Evolutionary conservation across 208 protist species (phyloP), one percentile per base, ranked within the genome.

Genomic region (Leptomonas pyrrhocoris): DNA sequence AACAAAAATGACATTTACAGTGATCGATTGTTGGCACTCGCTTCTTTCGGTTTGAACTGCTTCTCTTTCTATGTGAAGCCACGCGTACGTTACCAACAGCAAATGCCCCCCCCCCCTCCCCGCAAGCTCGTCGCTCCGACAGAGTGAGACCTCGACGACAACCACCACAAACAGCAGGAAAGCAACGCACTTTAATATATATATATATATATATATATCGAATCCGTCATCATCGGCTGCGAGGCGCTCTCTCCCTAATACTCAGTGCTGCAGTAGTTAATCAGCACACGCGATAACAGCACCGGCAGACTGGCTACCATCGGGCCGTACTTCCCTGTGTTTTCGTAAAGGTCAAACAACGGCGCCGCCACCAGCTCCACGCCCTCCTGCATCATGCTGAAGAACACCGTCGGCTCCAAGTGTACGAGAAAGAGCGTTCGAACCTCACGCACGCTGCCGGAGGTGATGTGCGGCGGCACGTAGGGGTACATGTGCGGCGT

Each of bases 401-500:
- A 88, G 40, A 93, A 78, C 63, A 86, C 80, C 53, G 79, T 81
- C 13, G 87, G 79, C 59, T 88, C 82, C 19, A 96, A 23, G 64
- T 93, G 85, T 0, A 96, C 87, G 9, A 97, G 77, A 73, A 92
- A 95, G n/a, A 98, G 49, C 23, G 81, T 90, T 13, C 87, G 88
- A 27, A 90, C 66, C 70, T 97, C 93, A 73, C 91, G 95, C 53
- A 95, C 84, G 49, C 79, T 81, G 34, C 63, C 75, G 28, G 85
- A 70, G 5, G 93, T 77, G 19, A 97, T 81, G 73, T 98, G 95
- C 1, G 91, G 76, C 2, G 95, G 95, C 2, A 94, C 70, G 83
- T 98, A 98, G 16, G 95, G 95, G 70, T 98, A 98, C 89, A 97
- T 93, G 46, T 93, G 80, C 1, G 85, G 86, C 2, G 83, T 91